Conservation (phyloP, 106 monocot genomes). For the Vanilla planifolia region DNA sequence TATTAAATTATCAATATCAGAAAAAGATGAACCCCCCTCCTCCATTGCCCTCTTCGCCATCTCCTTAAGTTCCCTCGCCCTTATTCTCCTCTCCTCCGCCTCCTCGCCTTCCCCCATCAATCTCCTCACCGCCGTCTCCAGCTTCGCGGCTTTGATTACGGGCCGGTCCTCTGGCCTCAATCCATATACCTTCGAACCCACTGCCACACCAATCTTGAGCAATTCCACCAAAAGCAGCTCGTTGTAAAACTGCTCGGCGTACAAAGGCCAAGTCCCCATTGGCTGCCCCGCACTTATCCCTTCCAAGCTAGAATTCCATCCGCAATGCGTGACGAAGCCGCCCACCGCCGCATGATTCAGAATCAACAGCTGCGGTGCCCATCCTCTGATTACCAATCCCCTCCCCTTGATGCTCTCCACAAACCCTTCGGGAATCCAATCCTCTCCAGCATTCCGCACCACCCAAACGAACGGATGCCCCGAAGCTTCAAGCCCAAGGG, state of each 20-base stretch:
- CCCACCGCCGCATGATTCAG: conserved; percentile 17
- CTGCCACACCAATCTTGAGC: conserved; percentile 6
- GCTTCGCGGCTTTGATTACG: background rate
- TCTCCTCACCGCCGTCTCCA: conserved; percentile 3
- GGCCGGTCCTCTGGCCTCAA: background rate
- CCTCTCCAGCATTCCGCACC: background rate
- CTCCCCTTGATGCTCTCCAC: conserved; percentile 6
- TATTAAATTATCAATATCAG: too few species aligned
- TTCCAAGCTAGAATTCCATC: conserved; percentile 30
- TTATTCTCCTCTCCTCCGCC: conserved; percentile 1
- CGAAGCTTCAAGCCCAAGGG: conserved; percentile 3
- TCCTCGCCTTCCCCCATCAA: conserved; percentile 3
- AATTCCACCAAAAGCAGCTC: conserved; percentile 7
- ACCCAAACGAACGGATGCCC: conserved; percentile 10
- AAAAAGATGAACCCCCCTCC: too few species aligned
- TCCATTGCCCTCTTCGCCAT: too few species aligned
- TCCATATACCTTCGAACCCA: background rate
- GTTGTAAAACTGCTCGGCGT: conserved; percentile 15
- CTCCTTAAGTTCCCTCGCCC: background rate
- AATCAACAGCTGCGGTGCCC: conserved; percentile 21
- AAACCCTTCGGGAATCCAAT: conserved; percentile 17
- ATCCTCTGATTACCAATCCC: conserved; percentile 11
- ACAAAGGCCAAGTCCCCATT: conserved; percentile 20
- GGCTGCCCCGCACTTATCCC: conserved; percentile 14
- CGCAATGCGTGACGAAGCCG: conserved; percentile 31